A percentile compares a stretch with the other conserved stretches of the same genome.
These are phyloP conservation scores for Beauveria varroae DNA, from an alignment of 2,329 filamentous ascomycete species.

Conservation along the genomic window DNA sequence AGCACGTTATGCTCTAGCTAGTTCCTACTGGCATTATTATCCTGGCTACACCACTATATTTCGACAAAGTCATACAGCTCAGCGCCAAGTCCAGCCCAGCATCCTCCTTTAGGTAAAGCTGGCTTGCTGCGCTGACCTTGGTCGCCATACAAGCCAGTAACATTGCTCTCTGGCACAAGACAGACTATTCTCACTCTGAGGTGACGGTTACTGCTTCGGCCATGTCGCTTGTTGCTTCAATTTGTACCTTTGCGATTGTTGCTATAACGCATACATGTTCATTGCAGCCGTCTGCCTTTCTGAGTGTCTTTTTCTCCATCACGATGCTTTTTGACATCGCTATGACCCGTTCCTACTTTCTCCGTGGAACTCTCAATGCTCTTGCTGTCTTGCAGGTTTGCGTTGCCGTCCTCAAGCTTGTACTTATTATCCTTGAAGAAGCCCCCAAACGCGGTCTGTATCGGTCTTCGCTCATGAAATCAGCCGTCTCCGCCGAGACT, in stretches of 20 bases:
- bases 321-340: neutral
- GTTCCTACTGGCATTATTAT: slow-evolving; percentile 5
- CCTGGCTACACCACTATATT: neutral
- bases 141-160: neutral
- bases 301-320: neutral
- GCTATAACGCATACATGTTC: neutral
- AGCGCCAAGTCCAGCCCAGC: neutral
- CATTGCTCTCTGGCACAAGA: neutral
- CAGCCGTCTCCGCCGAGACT: neutral
- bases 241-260: neutral
- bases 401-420: neutral
- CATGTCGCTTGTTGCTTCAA: neutral
- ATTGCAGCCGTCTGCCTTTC: neutral
- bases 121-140: neutral
- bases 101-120: neutral
- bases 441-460: neutral
- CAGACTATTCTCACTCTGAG: no score
- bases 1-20: neutral
- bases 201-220: neutral
- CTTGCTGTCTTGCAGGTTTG: neutral
- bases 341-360: neutral
- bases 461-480: neutral
- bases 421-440: neutral
- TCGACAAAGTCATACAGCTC: neutral
- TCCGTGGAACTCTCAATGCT: neutral